Conservation (phyloP, 495 filamentous ascomycete species). For the Staphylotrichum longicolle region DNA sequence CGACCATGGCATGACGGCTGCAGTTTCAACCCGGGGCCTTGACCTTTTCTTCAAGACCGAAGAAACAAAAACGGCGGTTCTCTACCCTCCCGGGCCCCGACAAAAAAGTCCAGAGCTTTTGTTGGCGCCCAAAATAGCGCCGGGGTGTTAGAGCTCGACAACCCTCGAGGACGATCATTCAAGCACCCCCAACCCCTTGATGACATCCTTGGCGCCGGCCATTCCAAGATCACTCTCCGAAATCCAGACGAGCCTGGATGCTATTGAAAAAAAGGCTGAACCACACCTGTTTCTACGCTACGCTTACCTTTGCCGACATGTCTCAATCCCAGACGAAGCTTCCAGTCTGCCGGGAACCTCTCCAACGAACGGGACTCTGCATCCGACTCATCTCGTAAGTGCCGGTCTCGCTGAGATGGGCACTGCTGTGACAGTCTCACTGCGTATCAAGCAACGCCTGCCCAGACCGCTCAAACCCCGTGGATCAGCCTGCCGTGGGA, state of each 20-base stretch:
- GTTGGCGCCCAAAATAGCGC: background rate
- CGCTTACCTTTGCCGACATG: background rate
- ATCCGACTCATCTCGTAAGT: background rate
- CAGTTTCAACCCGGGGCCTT: conserved; percentile 29
- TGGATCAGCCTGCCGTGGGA: too few species aligned
- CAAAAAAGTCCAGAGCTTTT: too few species aligned
- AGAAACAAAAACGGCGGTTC: conserved; percentile 2
- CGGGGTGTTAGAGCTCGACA: background rate
- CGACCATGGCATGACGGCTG: conserved; percentile 26
- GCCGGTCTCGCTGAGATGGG: background rate
- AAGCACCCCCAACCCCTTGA: background rate
- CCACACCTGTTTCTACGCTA: background rate
- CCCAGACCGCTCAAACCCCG: background rate
- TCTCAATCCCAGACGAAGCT: background rate
- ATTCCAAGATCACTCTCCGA: background rate
- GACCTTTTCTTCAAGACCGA: background rate
- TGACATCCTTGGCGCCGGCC: background rate
- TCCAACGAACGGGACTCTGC: background rate
- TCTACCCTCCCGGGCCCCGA: too few species aligned
- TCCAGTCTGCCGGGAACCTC: background rate
- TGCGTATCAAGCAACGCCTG: background rate
- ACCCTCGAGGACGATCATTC: conserved; percentile 16
- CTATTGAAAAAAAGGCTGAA: background rate
- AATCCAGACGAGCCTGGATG: background rate
- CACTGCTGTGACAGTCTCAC: background rate